These are phyloP conservation scores for Hymenoscyphus scutula DNA, from an alignment of 2,329 filamentous ascomycete species.

Conservation along the genomic window DNA sequence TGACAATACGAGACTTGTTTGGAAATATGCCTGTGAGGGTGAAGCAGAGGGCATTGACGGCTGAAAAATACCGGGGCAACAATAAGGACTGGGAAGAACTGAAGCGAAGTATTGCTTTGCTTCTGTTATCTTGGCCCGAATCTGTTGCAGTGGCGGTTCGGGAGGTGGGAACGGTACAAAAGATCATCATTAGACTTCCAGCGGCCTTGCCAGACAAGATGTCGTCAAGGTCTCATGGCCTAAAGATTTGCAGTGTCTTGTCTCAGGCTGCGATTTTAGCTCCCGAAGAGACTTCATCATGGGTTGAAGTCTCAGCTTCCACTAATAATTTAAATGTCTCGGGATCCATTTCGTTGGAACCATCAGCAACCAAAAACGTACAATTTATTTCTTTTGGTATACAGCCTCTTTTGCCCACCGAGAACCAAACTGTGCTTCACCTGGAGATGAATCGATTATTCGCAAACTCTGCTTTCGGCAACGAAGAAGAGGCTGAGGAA, in stretches of 20 bases:
- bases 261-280: conserved; percentile 63
- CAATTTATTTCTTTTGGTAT: conserved; percentile 85
- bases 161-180: conserved; percentile 41
- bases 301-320: conserved; percentile 70
- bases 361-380: conserved; percentile 66
- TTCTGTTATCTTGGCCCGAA: conserved; percentile 69
- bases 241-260: conserved; percentile 52
- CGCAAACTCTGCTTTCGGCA: conserved; percentile 71
- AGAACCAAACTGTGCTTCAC: conserved; percentile 65
- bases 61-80: conserved; percentile 47
- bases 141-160: conserved; percentile 57
- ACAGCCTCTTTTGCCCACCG: conserved; percentile 56
- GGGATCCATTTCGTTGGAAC: conserved; percentile 69
- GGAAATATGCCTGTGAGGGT: conserved; percentile 88
- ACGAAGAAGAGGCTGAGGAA: conserved; percentile 46
- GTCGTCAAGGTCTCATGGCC: conserved; percentile 16
- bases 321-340: conserved; percentile 59
- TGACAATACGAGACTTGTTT: conserved; percentile 78
- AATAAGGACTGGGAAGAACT: conserved; percentile 58
- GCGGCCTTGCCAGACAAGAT: background rate
- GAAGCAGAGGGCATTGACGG: conserved; percentile 65
- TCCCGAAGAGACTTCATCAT: conserved; percentile 51
- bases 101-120: conserved; percentile 48
- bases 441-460: conserved; percentile 79
- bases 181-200: conserved; percentile 28